phyloP scores from a whole-genome alignment of 768 basidiomycete species.

The Boletellus sp. region DNA sequence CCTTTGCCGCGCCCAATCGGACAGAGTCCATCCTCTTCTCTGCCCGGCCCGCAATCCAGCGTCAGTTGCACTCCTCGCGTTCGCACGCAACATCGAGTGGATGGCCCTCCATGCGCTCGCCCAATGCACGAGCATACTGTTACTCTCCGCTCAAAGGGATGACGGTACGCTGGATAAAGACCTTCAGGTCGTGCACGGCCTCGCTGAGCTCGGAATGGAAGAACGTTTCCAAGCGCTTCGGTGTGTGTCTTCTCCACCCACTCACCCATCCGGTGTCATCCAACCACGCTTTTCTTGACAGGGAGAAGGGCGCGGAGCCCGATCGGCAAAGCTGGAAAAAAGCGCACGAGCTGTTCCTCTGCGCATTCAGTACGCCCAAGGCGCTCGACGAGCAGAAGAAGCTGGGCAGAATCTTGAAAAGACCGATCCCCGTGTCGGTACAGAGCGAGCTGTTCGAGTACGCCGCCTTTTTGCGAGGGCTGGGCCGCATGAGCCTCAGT shows the following conservation, averaged over 20 bases:
- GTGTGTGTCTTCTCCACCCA: slow-evolving; percentile 5
- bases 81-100: slow-evolving; percentile 61
- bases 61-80: slow-evolving; percentile 54
- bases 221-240: slow-evolving; percentile 46
- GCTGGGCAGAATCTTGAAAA: slow-evolving; percentile 53
- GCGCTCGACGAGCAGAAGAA: slow-evolving; percentile 50
- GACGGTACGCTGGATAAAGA: slow-evolving; percentile 37
- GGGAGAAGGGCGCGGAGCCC: slow-evolving; percentile 45
- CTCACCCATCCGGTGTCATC: neutral
- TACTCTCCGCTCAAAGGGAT: slow-evolving; percentile 52
- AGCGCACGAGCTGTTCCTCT: slow-evolving; percentile 53
- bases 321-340: slow-evolving; percentile 66
- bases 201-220: slow-evolving; percentile 78
- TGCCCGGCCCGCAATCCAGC: slow-evolving; percentile 76
- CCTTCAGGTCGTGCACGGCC: slow-evolving; percentile 51
- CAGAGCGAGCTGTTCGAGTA: slow-evolving; percentile 66
- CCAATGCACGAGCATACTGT: slow-evolving; percentile 59
- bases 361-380: slow-evolving; percentile 61
- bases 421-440: slow-evolving; percentile 44
- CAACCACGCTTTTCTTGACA: slow-evolving; percentile 10
- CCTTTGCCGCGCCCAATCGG: slow-evolving; percentile 66
- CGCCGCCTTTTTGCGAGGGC: slow-evolving; percentile 65
- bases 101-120: slow-evolving; percentile 68
- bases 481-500: slow-evolving; percentile 83
- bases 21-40: slow-evolving; percentile 62